Evolutionary conservation across 2,329 filamentous ascomycete species (phyloP).

Genomic region (Fusarium paranaense): DNA sequence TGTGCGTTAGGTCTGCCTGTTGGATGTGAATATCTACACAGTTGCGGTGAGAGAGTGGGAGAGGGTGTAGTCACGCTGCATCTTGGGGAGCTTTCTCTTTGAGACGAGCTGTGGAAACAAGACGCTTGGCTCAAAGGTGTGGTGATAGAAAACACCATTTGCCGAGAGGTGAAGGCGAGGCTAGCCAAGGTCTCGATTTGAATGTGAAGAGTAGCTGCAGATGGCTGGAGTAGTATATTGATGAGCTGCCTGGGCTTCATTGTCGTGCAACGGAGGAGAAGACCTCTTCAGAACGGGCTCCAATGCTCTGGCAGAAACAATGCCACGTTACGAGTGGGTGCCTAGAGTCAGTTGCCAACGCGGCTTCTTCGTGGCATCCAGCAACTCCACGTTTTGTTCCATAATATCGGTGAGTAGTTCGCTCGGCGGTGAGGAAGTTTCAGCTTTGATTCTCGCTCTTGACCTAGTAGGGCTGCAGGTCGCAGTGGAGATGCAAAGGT

Average conservation of each 20-base stretch:
- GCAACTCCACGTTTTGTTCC: not conserved
- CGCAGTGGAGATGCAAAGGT: not conserved
- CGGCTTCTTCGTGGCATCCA: not conserved
- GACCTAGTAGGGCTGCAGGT: not conserved
- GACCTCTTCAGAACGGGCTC: not conserved
- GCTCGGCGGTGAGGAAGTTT: not conserved
- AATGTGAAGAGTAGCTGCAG: not conserved
- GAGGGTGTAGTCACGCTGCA: not conserved
- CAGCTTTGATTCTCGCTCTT: not conserved
- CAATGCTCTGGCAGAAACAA: not conserved
- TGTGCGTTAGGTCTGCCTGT: slow-evolving; percentile 7
- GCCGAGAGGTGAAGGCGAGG: not conserved
- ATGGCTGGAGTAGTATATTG: not conserved
- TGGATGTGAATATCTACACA: slow-evolving; percentile 22
- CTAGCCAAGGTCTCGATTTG: not conserved
- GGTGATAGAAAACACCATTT: not conserved
- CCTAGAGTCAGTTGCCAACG: not conserved
- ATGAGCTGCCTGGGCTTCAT: not conserved
- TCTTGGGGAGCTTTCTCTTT: not conserved
- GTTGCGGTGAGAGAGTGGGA: slow-evolving; percentile 14
- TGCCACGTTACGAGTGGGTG: not conserved
- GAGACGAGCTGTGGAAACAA: not conserved
- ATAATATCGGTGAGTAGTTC: not conserved
- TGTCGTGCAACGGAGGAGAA: not conserved
- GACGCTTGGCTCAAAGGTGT: not conserved